Conservation (phyloP, 2,329 filamentous ascomycete genomes). For the Cladobotryum protrusum region DNA sequence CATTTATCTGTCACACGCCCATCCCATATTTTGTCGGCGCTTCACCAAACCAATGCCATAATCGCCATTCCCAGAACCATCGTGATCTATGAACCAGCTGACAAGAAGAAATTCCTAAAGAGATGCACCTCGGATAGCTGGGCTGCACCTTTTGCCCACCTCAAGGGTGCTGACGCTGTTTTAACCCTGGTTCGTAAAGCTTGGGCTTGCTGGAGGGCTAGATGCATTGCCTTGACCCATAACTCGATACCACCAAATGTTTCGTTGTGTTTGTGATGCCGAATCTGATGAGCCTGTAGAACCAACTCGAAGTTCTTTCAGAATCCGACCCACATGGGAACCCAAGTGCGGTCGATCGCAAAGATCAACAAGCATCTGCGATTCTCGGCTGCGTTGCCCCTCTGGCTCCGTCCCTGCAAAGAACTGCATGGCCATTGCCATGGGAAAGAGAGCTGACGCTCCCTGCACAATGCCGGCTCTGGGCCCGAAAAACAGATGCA, state of each 20-base stretch:
- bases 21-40: too few species aligned
- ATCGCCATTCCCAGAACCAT: too few species aligned
- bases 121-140: too few species aligned
- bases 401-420: slow-evolving; percentile 11
- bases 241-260: slow-evolving; percentile 9
- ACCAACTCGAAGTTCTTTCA: slow-evolving; percentile 6
- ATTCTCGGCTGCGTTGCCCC: slow-evolving; percentile 10
- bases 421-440: slow-evolving; percentile 12
- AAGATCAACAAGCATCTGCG: slow-evolving; percentile 9
- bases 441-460: slow-evolving; percentile 10
- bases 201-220: not conserved
- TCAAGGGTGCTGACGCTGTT: not conserved
- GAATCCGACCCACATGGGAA: slow-evolving; percentile 10
- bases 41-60: too few species aligned
- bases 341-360: slow-evolving; percentile 12
- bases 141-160: too few species aligned
- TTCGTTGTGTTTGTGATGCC: slow-evolving; percentile 4
- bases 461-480: slow-evolving; percentile 9
- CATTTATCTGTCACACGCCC: too few species aligned
- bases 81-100: too few species aligned
- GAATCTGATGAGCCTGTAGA: not conserved
- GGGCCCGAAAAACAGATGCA: slow-evolving; percentile 12
- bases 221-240: slow-evolving; percentile 5
- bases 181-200: not conserved
- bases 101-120: too few species aligned